Conservation (phyloP, 164 flowering plant species). For the Buxus sempervirens region DNA sequence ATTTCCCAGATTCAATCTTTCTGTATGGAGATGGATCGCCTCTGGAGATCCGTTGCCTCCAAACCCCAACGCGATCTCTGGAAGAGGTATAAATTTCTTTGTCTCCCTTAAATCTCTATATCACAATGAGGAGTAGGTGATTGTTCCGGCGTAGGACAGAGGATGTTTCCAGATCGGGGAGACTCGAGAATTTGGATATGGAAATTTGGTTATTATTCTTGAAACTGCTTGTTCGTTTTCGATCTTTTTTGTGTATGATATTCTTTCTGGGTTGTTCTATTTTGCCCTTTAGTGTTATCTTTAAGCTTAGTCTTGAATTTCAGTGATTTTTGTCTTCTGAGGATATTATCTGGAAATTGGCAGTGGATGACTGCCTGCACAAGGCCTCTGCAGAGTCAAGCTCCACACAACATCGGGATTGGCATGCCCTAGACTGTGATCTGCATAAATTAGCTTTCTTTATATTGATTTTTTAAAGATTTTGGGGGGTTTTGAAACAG, state of each 20-base stretch:
- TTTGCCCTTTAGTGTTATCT: no score
- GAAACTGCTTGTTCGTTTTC: not conserved
- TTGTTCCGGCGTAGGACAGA: not conserved
- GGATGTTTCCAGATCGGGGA: not conserved
- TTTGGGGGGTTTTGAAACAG: no score
- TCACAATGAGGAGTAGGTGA: not conserved
- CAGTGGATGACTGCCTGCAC: no score
- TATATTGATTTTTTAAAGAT: no score
- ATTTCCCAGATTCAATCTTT: conserved; percentile 78
- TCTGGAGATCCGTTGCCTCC: conserved; percentile 76
- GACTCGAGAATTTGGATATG: not conserved
- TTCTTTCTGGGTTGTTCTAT: no score
- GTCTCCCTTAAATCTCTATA: not conserved
- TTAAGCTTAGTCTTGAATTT: no score
- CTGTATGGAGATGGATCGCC: conserved; percentile 79
- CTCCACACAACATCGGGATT: no score
- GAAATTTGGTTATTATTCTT: not conserved
- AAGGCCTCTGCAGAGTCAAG: no score
- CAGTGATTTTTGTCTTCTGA: no score
- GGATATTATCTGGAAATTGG: no score
- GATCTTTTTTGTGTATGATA: not conserved
- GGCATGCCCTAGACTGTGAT: no score
- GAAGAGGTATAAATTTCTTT: conserved; percentile 50
- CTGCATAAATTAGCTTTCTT: no score
- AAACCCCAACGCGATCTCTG: conserved; percentile 95